phyloP scores from a whole-genome alignment of 768 basidiomycete species.

The Tricholoma sp. region DNA sequence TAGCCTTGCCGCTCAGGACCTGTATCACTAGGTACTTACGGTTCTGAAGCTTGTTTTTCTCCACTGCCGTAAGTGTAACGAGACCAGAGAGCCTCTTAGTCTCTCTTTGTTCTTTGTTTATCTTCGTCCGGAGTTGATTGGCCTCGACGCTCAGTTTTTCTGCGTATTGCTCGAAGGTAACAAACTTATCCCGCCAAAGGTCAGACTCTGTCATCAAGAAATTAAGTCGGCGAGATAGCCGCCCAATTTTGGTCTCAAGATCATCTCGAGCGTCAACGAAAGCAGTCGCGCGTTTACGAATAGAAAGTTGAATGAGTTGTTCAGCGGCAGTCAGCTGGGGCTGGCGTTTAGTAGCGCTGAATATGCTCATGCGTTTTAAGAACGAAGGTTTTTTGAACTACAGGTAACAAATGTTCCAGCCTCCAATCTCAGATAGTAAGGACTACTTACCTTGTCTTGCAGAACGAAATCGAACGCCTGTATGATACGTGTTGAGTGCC shows the following conservation, averaged over 20 bases:
- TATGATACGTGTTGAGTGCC: slow-evolving; percentile 88
- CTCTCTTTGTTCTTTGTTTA: slow-evolving; percentile 88
- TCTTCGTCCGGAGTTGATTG: slow-evolving; percentile 76
- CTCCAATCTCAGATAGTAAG: neutral
- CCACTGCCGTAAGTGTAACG: slow-evolving; percentile 69
- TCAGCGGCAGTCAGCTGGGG: slow-evolving; percentile 77
- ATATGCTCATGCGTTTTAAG: slow-evolving; percentile 76
- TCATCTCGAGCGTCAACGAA: slow-evolving; percentile 94
- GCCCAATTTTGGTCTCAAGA: slow-evolving; percentile 89
- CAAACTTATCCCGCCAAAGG: slow-evolving; percentile 90
- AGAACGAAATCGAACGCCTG: slow-evolving; percentile 87
- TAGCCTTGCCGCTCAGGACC: neutral
- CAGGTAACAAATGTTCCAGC: slow-evolving; percentile 6
- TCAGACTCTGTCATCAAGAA: slow-evolving; percentile 91
- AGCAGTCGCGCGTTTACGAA: slow-evolving; percentile 89
- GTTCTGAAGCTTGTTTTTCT: slow-evolving; percentile 72
- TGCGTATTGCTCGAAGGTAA: slow-evolving; percentile 91
- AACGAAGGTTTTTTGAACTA: slow-evolving; percentile 88
- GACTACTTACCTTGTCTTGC: slow-evolving; percentile 63
- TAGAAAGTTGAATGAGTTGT: slow-evolving; percentile 80
- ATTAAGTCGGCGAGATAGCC: slow-evolving; percentile 78
- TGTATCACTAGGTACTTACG: slow-evolving; percentile 44
- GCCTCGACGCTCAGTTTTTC: slow-evolving; percentile 88
- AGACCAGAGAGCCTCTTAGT: slow-evolving; percentile 80
- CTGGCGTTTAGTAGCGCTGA: slow-evolving; percentile 63